Evolutionary conservation across 1,284 basidiomycete species (phyloP).

Genomic region (Melampsora medusae): DNA sequence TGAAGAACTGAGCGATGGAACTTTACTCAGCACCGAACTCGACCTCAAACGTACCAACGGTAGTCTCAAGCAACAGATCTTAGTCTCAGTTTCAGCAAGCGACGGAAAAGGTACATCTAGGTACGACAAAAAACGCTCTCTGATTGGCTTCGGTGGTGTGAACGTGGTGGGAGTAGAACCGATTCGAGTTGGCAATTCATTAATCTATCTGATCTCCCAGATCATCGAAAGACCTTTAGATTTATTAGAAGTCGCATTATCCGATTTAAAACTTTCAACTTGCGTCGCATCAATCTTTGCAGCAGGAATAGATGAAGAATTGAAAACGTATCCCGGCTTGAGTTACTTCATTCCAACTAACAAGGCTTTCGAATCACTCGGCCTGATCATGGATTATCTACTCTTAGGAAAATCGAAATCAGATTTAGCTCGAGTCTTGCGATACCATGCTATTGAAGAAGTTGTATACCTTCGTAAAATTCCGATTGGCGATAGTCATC

Average conservation of each 20-base stretch:
- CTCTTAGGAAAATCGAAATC: conserved; percentile 67
- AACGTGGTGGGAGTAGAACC: conserved; percentile 70
- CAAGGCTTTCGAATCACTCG: conserved; percentile 78
- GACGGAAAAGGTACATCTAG: conserved; percentile 55
- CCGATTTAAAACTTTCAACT: conserved; percentile 75
- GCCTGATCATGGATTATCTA: conserved; percentile 83
- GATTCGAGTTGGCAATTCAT: conserved; percentile 70
- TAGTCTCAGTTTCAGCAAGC: conserved; percentile 63
- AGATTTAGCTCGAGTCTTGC: conserved; percentile 76
- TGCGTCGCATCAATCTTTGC: conserved; percentile 88
- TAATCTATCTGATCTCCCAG: conserved; percentile 86
- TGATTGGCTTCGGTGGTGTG: conserved; percentile 79
- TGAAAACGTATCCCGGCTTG: conserved; percentile 69
- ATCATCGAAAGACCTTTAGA: conserved; percentile 78
- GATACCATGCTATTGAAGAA: conserved; percentile 76
- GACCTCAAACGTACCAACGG: neutral
- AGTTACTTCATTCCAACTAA: conserved; percentile 87
- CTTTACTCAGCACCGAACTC: conserved; percentile 75
- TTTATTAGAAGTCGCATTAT: conserved; percentile 75
- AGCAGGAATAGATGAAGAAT: conserved; percentile 69
- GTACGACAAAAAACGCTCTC: conserved; percentile 57
- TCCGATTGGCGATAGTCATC: conserved; percentile 41
- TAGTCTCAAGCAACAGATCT: conserved; percentile 65
- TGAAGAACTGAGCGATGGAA: conserved; percentile 68
- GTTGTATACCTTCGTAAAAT: conserved; percentile 70